Evolutionary conservation across 1,284 basidiomycete species (phyloP), one percentile per base, ranked within the genome.

Genomic region (Fomitopsis palustris): DNA sequence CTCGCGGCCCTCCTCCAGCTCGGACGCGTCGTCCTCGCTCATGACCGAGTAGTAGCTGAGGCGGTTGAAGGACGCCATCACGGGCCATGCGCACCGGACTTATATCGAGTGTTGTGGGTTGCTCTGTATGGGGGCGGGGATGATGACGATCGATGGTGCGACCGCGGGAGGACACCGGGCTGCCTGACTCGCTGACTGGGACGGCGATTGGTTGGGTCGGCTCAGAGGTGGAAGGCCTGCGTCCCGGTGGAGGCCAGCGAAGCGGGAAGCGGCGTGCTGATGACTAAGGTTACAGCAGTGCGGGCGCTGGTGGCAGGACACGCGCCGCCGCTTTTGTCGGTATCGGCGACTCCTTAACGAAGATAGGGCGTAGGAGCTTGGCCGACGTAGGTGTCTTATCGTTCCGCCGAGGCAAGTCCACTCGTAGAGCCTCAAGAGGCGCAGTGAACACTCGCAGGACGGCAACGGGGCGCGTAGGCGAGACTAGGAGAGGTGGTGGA

Each of bases 31-130:
- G 23, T 64, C 63, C 41, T 57, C 61, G 38, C 55, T 59, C 53
- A 61, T 56, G 38, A 59, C 62, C 37, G 65, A 67, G 54, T 62
- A 54, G 60, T 65, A 67, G 64, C 67, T 68, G 62, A 68, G 65
- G 56, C 67, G 65, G 52, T 65, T 55, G 27, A 57, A 47, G 39
- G 60, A 58, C 25, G 60, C 60, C 60, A 61, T 61, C 49, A 16
- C 33, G 31, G 49, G 49, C 49, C 49, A 52, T 52, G 49, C 49
- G 31, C 29, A 5, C 21, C 29, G 37, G 33, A 29, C 33, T 43
- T 58, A 58, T 53, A 39, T 53, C 43, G 54, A 14, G 9, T 12
- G 38, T 33, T 43, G 17, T 56, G 25, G 35, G 37, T 41, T 53
- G 53, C 21, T 37, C 9, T 12, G 39, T 39, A 54, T 41, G 53